These are phyloP conservation scores for Astragalus glycyphyllos DNA, from an alignment of 306 rosid species.

Conservation along the genomic window DNA sequence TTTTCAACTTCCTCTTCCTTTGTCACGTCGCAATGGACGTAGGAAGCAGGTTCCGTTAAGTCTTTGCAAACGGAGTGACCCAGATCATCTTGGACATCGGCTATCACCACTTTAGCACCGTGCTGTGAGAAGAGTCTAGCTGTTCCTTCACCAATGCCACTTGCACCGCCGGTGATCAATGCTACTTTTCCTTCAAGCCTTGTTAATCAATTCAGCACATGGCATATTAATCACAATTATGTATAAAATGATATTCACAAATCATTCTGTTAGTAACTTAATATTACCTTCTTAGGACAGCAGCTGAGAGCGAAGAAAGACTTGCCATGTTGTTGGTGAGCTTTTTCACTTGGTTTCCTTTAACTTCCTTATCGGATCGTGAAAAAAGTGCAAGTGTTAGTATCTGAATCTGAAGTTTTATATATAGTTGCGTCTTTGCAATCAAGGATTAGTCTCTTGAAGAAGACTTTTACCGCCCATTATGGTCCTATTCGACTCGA, in stretches of 20 bases:
- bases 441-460: no score
- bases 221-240: no score
- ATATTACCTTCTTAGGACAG: not conserved
- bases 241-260: not conserved
- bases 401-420: no score
- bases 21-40: slow-evolving; percentile 58
- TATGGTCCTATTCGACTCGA: no score
- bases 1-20: slow-evolving; percentile 48
- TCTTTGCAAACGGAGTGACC: slow-evolving; percentile 47
- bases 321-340: not conserved
- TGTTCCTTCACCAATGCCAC: slow-evolving; percentile 58
- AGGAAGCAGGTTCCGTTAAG: not conserved
- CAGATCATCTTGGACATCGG: slow-evolving; percentile 51
- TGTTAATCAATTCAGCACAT: not conserved
- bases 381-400: no score
- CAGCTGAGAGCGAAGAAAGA: not conserved
- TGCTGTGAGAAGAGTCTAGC: slow-evolving; percentile 56
- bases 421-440: no score
- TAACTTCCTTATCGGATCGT: no score
- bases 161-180: slow-evolving; percentile 47
- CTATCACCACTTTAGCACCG: slow-evolving; percentile 58
- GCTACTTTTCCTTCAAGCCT: slow-evolving; percentile 74
- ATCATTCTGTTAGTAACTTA: no score
- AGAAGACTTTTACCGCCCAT: no score
- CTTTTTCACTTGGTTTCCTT: not conserved